Evolutionary conservation across 208 protist species (phyloP), one percentile per base, ranked within the genome.

Genomic region (Trypanosoma grayi): DNA sequence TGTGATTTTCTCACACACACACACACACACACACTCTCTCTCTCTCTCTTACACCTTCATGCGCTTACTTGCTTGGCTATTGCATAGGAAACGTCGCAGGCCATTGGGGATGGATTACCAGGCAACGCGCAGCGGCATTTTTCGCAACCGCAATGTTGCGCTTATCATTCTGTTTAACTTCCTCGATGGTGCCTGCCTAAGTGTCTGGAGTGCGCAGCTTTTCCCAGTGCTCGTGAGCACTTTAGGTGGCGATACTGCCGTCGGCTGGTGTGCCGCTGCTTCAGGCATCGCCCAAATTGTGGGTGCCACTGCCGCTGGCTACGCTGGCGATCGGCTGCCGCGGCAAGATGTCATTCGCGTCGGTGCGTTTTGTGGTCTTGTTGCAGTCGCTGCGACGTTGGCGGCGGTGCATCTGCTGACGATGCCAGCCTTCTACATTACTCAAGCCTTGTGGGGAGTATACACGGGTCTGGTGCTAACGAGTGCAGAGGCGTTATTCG

Each of bases 401-500:
- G 18, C 28, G 54, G 27, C 37, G 0, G 10, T 59, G 0, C 28
- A 34, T 4, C 10, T 65, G 20, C 31, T 37, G 13, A 24, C 45
- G 11, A 47, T 79, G 22, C 39, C 6, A 5, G 2, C 39, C 20
- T n/a, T 72, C 37, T 47, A 73, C 41, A 48, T 63, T 11, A 70
- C 67, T 16, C 68, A 77, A 50, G 54, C 25, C 18, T 4, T 83
- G n/a, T 86, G 73, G 67, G 80, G 80, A 16, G 40, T 70, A 46
- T 83, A 81, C 56, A 60, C 36, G 1, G 79, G 79, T 20, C 24
- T 73, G 24, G 60, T 51, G 24, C 73, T 70, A 20, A 81, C 81
- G n/a, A 64, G 65, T 31, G 50, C 66, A 14, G 76, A 87, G 70
- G 81, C 77, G 1, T 63, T 87, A 25, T 87, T 87, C 51, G 81